Evolutionary conservation across 208 protist genomes (phyloP).

Genomic region (Wallacemonas sp.): DNA sequence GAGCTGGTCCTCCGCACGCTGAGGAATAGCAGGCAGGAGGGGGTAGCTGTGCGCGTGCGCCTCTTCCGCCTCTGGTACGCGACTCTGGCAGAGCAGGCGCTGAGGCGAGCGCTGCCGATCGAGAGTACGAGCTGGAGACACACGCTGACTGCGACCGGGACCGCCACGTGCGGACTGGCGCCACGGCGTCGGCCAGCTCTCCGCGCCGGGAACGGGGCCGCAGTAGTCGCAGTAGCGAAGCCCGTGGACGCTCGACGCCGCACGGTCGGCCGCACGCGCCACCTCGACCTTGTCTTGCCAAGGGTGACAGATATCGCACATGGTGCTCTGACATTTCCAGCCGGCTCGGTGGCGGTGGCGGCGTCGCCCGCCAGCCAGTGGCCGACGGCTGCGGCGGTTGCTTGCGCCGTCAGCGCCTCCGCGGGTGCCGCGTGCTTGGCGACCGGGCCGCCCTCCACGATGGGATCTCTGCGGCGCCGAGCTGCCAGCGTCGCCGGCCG

Average conservation of each 20-base stretch:
- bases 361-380: too few relatives aligned
- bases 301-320: constrained; percentile 5
- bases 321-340: constrained; percentile 4
- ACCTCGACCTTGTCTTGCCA: constrained; percentile 5
- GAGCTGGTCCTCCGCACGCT: background rate
- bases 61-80: background rate
- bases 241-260: background rate
- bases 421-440: too few relatives aligned
- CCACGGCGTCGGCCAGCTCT: constrained; percentile 7
- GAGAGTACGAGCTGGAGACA: background rate
- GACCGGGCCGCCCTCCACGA: too few relatives aligned
- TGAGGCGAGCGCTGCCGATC: background rate
- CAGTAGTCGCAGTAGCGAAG: constrained; percentile 11
- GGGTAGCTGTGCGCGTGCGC: background rate
- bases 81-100: background rate
- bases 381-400: too few relatives aligned
- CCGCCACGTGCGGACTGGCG: background rate
- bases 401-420: too few relatives aligned
- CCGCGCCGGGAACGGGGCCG: background rate
- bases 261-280: background rate
- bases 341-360: background rate
- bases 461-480: too few relatives aligned
- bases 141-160: background rate
- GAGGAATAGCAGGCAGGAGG: background rate
- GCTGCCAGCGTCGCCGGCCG: too few relatives aligned